phyloP scores from a whole-genome alignment of 1,139 yeast genomes.

The Hanseniaspora uvarum region DNA sequence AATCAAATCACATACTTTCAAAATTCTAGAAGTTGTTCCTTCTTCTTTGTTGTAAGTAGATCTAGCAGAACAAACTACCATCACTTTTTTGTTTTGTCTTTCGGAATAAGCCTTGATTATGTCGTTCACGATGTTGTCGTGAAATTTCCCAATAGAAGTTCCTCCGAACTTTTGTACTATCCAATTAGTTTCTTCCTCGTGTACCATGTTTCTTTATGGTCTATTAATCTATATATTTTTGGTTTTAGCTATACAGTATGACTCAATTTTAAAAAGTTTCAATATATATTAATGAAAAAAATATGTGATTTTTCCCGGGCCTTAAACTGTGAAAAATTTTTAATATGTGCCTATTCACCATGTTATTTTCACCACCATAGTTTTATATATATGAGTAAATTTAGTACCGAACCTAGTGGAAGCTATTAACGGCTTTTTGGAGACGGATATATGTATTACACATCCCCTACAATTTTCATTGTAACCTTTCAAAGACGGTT shows the following conservation, averaged over 20 bases:
- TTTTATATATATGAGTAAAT: too few relatives aligned
- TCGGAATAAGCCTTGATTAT: conserved; percentile 59
- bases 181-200: conserved; percentile 39
- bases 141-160: conserved; percentile 93
- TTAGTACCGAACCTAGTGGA: too few relatives aligned
- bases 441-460: too few relatives aligned
- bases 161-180: conserved; percentile 94
- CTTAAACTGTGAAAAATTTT: neutral
- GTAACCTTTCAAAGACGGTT: too few relatives aligned
- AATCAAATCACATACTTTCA: conserved; percentile 72
- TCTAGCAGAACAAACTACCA: conserved; percentile 92
- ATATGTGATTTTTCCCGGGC: neutral
- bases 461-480: too few relatives aligned
- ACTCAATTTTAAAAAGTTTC: neutral
- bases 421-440: too few relatives aligned
- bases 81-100: conserved; percentile 50
- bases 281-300: too few relatives aligned
- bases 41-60: conserved; percentile 83
- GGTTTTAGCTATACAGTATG: neutral
- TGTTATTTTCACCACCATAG: neutral
- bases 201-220: conserved; percentile 1
- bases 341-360: neutral
- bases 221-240: neutral
- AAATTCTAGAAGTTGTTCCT: conserved; percentile 82
- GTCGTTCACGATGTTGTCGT: conserved; percentile 71